Evolutionary conservation across 208 protist species (phyloP), one percentile per base, ranked within the genome.

Genomic region (Leishmania major): DNA sequence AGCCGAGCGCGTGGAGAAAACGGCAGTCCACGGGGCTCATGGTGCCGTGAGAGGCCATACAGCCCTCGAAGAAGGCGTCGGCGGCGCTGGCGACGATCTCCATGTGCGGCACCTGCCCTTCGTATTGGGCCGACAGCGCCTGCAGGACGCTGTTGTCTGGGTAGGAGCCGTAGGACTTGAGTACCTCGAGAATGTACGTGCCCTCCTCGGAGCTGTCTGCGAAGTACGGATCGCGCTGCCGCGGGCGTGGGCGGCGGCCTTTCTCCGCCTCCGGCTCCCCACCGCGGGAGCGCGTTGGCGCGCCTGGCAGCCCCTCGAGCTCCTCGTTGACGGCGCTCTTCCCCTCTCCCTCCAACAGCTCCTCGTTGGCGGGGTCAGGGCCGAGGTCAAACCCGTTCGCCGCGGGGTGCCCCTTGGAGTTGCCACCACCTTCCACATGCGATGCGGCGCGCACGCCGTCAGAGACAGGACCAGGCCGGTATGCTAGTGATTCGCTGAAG

Each of bases 121-220:
- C 87, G 69, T 85, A 82, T 70, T 87, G 79, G 64, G 64, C 71
- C 6, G 84, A 86, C 2, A 91, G 77, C 10, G 84, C 40, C 75
- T 89, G 85, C n/a, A 95, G 79, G 40, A 93, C 71, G 62, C 76
- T 87, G 81, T 93, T 92, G 84, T 93, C 88, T 10, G 88, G 86
- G 35, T 88, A 77, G n/a, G 88, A 90, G 45, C 85, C 87, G 84
- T 91, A 88, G 35, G 70, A 75, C 75, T 88, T 88, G 1, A 95
- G 86, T 59, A 93, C 92, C 40, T 87, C 81, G 17, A 95, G 77
- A 37, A 95, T 91, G 83, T 95, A 95, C 22, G 80, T 82, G 22
- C 88, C 90, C 75, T 95, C 92, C 81, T 95, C 90, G 28, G 71
- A 70, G 62, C 82, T 79, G 57, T 87, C 84, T 0, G 92, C 92